These are phyloP conservation scores for Bretschneidera sinensis DNA, from an alignment of 345 rosid genomes.

Conservation along the genomic window DNA sequence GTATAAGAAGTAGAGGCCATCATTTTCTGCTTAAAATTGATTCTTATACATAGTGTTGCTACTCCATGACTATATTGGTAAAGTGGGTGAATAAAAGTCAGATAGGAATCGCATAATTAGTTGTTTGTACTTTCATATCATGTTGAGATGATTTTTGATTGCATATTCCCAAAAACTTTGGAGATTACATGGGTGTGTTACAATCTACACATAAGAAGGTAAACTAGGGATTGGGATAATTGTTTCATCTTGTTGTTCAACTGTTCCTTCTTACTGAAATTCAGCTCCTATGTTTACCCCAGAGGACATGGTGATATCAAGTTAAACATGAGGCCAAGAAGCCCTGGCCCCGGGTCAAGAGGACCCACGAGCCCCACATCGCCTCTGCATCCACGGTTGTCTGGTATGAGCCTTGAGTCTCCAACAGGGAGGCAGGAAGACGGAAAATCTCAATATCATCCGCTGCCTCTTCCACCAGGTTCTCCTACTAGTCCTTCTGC, in stretches of 20 bases:
- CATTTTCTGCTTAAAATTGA: not conserved
- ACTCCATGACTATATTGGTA: no score
- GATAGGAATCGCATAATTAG: not conserved
- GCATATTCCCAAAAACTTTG: not conserved
- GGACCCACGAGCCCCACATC: conserved; percentile 70
- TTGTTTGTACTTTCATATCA: not conserved
- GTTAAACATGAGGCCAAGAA: conserved; percentile 36
- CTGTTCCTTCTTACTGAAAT: not conserved
- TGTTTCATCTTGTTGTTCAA: not conserved
- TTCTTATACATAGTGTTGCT: not conserved
- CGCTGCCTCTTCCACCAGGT: conserved; percentile 87
- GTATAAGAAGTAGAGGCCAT: no score
- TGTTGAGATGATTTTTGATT: not conserved
- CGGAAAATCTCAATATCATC: conserved; percentile 64
- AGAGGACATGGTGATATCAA: conserved; percentile 50
- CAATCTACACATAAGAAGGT: no score
- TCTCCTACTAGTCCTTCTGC: conserved; percentile 82
- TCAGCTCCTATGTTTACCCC: conserved; percentile 27
- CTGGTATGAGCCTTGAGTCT: conserved; percentile 53
- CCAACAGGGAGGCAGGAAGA: conserved; percentile 57
- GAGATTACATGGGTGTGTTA: not conserved
- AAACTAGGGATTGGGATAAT: not conserved
- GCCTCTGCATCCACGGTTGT: conserved; percentile 57
- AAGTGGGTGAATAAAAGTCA: no score
- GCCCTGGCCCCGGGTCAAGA: conserved; percentile 51